Evolutionary conservation across 202 grass and related monocot genomes (phyloP).

Genomic region (Eragrostis tef): DNA sequence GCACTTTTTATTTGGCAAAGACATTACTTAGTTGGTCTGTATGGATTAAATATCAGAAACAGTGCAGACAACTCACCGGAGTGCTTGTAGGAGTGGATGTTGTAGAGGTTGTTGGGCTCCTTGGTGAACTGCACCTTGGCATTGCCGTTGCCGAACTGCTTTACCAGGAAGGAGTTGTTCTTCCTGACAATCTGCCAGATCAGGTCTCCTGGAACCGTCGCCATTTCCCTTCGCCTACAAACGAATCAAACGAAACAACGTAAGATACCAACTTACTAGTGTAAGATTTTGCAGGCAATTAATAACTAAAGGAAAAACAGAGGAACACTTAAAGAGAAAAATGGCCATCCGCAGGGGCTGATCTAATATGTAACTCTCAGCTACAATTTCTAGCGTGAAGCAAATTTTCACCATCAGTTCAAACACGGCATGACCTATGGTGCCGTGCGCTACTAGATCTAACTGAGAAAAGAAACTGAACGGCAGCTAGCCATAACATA

Average conservation of each 20-base stretch:
- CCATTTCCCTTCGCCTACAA: slow-evolving; percentile 55
- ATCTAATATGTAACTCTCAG: background rate
- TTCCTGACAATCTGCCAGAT: slow-evolving; percentile 97
- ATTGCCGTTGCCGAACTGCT: slow-evolving; percentile 87
- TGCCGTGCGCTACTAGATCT: background rate
- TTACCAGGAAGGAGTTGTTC: slow-evolving; percentile 86
- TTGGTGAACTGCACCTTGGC: slow-evolving; percentile 94
- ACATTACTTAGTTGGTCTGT: background rate
- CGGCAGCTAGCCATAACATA: background rate
- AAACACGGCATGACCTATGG: background rate
- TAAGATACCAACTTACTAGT: no score
- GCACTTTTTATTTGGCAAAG: background rate
- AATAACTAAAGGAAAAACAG: background rate
- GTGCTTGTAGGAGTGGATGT: slow-evolving; percentile 87
- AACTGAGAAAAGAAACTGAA: background rate
- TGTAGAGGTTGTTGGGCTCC: slow-evolving; percentile 98
- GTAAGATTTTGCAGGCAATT: background rate
- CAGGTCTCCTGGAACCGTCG: slow-evolving; percentile 68
- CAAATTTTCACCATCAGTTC: background rate
- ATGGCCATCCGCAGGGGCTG: background rate
- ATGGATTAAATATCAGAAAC: background rate
- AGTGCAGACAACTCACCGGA: slow-evolving; percentile 52
- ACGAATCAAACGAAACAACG: background rate
- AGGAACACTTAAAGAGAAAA: background rate
- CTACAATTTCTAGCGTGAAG: background rate